Evolutionary conservation across 306 rosid genomes (phyloP).

Genomic region (Cyamopsis tetragonoloba): DNA sequence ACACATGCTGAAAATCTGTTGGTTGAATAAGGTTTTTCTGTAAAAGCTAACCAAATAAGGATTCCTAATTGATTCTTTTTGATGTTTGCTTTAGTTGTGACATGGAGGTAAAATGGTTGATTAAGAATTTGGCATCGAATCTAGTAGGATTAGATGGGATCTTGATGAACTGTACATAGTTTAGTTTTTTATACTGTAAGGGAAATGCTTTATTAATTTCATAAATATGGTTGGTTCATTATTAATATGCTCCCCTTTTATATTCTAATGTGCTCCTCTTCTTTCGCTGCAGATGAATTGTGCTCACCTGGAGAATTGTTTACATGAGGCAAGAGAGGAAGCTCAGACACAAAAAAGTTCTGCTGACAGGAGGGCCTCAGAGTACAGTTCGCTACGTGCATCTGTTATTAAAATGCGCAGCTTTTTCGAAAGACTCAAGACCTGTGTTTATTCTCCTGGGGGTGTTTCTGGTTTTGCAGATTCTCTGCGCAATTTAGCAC

Average conservation of each 20-base stretch:
- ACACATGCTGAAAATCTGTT: neutral
- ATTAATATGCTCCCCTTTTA: neutral
- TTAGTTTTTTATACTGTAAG: neutral
- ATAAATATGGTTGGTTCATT: neutral
- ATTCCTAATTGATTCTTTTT: neutral
- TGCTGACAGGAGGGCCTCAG: constrained; percentile 90
- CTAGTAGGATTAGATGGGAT: neutral
- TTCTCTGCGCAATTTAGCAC: constrained; percentile 60
- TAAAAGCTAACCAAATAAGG: neutral
- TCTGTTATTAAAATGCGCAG: constrained; percentile 80
- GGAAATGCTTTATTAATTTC: neutral
- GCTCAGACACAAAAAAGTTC: constrained; percentile 98
- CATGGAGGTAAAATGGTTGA: neutral
- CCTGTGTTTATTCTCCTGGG: constrained; percentile 67
- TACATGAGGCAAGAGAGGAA: constrained; percentile 99
- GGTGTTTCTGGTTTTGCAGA: constrained; percentile 71
- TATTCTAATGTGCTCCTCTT: constrained; percentile 13
- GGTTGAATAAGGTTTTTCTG: neutral
- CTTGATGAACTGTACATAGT: constrained; percentile 5
- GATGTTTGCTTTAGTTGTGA: neutral
- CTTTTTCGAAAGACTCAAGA: constrained; percentile 77
- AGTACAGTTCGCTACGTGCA: constrained; percentile 73
- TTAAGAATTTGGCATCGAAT: neutral
- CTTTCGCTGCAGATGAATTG: constrained; percentile 77
- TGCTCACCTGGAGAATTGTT: constrained; percentile 92